phyloP scores from a whole-genome alignment of 805 yeast genomes.

The Candida takata region DNA sequence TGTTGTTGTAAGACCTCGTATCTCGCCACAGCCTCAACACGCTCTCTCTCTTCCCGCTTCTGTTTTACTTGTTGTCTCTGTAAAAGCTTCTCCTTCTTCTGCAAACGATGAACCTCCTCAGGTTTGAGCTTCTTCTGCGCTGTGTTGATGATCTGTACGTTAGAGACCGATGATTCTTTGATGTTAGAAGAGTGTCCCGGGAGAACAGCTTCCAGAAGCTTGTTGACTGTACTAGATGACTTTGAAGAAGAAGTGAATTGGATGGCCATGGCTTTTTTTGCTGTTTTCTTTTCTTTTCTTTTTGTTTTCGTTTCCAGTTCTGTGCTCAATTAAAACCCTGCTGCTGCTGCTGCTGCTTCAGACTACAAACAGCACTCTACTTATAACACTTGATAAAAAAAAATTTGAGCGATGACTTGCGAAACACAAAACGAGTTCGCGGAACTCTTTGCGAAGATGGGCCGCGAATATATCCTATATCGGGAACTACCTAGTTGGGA shows the following conservation, averaged over 20 bases:
- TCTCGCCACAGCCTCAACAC: conserved; percentile 27
- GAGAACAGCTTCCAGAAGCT: conserved; percentile 29
- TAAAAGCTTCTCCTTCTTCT: conserved; percentile 27
- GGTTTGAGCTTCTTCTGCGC: conserved; percentile 29
- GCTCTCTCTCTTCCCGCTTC: conserved; percentile 16
- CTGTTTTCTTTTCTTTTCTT: no score
- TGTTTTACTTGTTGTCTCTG: conserved; percentile 22
- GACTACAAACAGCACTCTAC: no score
- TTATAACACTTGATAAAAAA: no score
- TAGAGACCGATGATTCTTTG: conserved; percentile 18
- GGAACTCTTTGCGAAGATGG: no score
- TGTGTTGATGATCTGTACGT: conserved; percentile 33
- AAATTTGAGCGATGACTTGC: no score
- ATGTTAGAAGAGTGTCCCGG: conserved; percentile 27
- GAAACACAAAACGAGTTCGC: no score
- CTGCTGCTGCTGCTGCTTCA: no score
- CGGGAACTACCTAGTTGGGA: no score
- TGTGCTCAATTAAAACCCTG: no score
- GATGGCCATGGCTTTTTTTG: conserved; percentile 2
- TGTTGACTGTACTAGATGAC: conserved; percentile 30
- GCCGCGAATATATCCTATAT: no score
- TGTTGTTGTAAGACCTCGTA: conserved; percentile 29
- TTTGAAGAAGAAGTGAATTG: conserved; percentile 3
- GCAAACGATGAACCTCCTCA: conserved; percentile 27
- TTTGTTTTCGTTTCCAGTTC: no score